A percentile compares a stretch with the other conserved stretches of the same genome.
These are phyloP conservation scores for Malassezia cuniculi DNA, from an alignment of 1,284 basidiomycete genomes.

Conservation along the genomic window DNA sequence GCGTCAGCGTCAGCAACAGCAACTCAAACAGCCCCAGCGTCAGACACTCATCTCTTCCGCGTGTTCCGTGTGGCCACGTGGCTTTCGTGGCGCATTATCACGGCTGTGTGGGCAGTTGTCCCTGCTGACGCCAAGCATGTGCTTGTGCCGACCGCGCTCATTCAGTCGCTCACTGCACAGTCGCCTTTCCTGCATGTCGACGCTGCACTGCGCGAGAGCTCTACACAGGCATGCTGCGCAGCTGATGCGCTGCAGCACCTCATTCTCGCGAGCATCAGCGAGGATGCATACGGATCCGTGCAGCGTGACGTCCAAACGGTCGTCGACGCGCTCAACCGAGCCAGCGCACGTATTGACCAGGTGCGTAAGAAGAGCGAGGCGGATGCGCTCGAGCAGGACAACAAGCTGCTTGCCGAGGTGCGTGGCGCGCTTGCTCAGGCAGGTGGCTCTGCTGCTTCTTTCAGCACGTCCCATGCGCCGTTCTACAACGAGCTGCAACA, in stretches of 20 bases:
- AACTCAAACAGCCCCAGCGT: background rate
- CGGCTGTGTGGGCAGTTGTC: slow-evolving; percentile 7
- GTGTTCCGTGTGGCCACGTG: background rate
- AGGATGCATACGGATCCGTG: slow-evolving; percentile 27
- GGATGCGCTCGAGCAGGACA: slow-evolving; percentile 8
- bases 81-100: background rate
- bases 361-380: slow-evolving; percentile 3
- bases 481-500: slow-evolving; percentile 10
- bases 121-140: slow-evolving; percentile 27
- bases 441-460: slow-evolving; percentile 3
- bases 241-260: slow-evolving; percentile 15
- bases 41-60: background rate
- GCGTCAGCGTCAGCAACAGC: background rate
- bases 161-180: slow-evolving; percentile 8
- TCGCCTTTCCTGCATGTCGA: slow-evolving; percentile 8
- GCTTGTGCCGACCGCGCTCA: slow-evolving; percentile 18
- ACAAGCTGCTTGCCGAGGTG: slow-evolving; percentile 9
- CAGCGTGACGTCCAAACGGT: slow-evolving; percentile 21
- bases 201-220: slow-evolving; percentile 10
- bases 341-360: slow-evolving; percentile 5
- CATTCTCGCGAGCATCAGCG: slow-evolving; percentile 20
- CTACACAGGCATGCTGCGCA: slow-evolving; percentile 11
- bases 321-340: slow-evolving; percentile 3
- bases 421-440: slow-evolving; percentile 7
- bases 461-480: slow-evolving; percentile 10